These are phyloP conservation scores for Deuterostichococcus epilithicus DNA, from an alignment of 139 green algal genomes.

Conservation along the genomic window DNA sequence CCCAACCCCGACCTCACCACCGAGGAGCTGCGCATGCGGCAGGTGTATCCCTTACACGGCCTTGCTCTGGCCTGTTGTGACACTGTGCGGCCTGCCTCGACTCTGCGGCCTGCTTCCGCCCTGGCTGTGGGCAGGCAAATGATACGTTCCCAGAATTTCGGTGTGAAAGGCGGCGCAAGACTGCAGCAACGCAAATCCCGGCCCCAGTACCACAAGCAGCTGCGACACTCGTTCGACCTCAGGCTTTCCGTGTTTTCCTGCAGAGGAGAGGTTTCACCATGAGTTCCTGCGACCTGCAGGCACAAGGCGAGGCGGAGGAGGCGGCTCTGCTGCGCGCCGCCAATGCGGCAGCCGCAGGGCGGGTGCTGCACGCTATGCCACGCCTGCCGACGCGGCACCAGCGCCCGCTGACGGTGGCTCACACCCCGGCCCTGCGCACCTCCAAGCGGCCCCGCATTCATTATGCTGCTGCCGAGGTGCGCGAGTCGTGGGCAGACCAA, in stretches of 20 bases:
- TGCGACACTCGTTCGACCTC: too few relatives aligned
- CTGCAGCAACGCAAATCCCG: too few relatives aligned
- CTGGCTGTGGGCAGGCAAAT: too few relatives aligned
- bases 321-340: neutral
- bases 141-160: too few relatives aligned
- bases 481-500: too few relatives aligned
- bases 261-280: too few relatives aligned
- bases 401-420: neutral
- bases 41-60: neutral
- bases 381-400: neutral
- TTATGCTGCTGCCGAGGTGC: neutral
- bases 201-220: too few relatives aligned
- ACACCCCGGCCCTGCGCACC: neutral
- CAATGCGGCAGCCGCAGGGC: neutral
- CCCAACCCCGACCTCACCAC: neutral
- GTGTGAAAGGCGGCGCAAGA: too few relatives aligned
- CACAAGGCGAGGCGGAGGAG: neutral
- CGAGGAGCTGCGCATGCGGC: neutral
- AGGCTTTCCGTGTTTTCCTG: too few relatives aligned
- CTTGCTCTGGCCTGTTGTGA: neutral
- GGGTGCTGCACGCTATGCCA: neutral
- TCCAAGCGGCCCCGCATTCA: neutral
- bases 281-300: neutral
- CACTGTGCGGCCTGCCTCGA: too few relatives aligned
- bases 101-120: too few relatives aligned